These are phyloP conservation scores for Asterophora parasitica DNA, from an alignment of 768 basidiomycete species.

Conservation along the genomic window DNA sequence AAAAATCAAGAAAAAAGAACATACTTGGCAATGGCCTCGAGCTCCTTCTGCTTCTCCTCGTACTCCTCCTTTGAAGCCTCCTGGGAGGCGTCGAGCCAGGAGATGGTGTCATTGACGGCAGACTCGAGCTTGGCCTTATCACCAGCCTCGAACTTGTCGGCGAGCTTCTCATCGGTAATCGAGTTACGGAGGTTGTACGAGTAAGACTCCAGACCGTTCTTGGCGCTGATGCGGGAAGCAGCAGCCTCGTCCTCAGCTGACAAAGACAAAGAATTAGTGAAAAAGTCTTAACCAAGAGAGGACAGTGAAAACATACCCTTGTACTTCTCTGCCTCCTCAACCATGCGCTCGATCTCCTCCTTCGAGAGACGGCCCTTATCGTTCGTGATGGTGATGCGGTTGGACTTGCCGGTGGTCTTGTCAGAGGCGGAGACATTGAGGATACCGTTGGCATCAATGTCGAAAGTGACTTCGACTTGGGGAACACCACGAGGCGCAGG, in stretches of 20 bases:
- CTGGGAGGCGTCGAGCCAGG: slow-evolving; percentile 82
- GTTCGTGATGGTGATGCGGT: slow-evolving; percentile 90
- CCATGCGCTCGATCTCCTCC: slow-evolving; percentile 99
- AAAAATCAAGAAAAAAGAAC: background rate
- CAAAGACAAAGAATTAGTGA: background rate
- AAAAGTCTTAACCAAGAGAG: too few relatives aligned
- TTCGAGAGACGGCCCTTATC: slow-evolving; percentile 96
- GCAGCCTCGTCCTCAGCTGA: slow-evolving; percentile 83
- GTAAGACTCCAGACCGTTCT: slow-evolving; percentile 94
- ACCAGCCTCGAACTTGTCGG: slow-evolving; percentile 79
- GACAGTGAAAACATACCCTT: slow-evolving; percentile 56
- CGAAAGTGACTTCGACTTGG: slow-evolving; percentile 96
- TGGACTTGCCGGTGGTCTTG: slow-evolving; percentile 96
- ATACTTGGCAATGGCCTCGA: slow-evolving; percentile 75
- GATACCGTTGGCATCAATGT: slow-evolving; percentile 96
- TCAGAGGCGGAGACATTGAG: slow-evolving; percentile 93
- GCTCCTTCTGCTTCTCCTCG: slow-evolving; percentile 88
- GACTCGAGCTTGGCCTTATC: slow-evolving; percentile 83
- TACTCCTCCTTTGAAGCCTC: slow-evolving; percentile 95
- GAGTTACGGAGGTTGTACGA: slow-evolving; percentile 94
- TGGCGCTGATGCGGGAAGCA: slow-evolving; percentile 74
- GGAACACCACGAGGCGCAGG: slow-evolving; percentile 98
- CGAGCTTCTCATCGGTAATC: slow-evolving; percentile 77
- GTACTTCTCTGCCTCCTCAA: slow-evolving; percentile 90
- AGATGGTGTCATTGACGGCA: slow-evolving; percentile 78